phyloP scores from a whole-genome alignment of 2,329 filamentous ascomycete species.

The Lecanicillium sp. region DNA sequence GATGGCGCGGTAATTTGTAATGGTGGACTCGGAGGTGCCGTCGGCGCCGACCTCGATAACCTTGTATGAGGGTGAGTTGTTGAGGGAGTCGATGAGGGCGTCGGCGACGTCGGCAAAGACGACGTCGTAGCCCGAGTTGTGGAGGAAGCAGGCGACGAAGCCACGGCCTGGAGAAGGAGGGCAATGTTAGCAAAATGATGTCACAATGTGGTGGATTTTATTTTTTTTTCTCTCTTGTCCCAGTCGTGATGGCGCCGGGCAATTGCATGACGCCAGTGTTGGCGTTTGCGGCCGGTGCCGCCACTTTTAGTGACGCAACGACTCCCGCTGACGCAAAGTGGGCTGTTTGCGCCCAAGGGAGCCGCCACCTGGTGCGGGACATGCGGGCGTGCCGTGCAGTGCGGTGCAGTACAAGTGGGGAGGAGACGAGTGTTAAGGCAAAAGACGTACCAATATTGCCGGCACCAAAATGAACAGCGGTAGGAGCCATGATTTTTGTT shows the following conservation, averaged over 20 bases:
- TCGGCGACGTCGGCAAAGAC: constrained; percentile 95
- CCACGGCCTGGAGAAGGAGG: constrained; percentile 47
- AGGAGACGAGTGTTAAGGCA: background rate
- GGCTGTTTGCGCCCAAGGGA: background rate
- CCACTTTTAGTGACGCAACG: too few species aligned
- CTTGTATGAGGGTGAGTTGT: constrained; percentile 69
- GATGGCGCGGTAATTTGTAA: constrained; percentile 94
- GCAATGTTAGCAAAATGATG: constrained; percentile 8
- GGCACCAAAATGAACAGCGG: constrained; percentile 78
- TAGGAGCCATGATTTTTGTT: constrained; percentile 36
- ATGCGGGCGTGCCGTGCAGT: background rate
- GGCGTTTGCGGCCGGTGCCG: too few species aligned
- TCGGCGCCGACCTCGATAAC: constrained; percentile 89
- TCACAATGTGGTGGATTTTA: background rate
- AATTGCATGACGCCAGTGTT: too few species aligned
- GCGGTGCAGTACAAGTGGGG: background rate
- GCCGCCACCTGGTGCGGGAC: constrained; percentile 5
- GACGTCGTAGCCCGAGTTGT: constrained; percentile 92
- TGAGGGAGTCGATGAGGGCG: constrained; percentile 69
- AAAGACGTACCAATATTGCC: constrained; percentile 64
- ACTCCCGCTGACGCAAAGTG: too few species aligned
- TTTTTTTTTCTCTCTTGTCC: too few species aligned
- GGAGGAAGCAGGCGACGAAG: constrained; percentile 85
- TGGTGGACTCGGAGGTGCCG: constrained; percentile 71
- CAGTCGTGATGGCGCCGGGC: too few species aligned